Evolutionary conservation across 2,329 filamentous ascomycete species (phyloP).

Genomic region (Ceratocystis eucalypticola): DNA sequence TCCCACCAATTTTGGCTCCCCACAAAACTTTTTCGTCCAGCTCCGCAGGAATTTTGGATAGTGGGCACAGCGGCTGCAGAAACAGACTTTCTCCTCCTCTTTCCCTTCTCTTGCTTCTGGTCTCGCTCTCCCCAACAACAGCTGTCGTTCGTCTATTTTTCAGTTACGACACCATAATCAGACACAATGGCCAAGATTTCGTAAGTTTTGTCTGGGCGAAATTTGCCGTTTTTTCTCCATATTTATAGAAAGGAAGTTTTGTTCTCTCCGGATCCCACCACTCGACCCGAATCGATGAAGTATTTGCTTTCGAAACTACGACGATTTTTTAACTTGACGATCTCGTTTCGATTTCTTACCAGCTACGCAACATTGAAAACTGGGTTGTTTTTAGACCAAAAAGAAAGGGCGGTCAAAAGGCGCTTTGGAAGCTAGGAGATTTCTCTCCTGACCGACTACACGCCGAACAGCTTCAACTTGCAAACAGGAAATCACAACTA

Average conservation of each 20-base stretch:
- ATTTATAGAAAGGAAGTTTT: conserved; percentile 4
- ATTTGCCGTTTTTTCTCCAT: conserved; percentile 5
- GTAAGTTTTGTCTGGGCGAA: conserved; percentile 33
- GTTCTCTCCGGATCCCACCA: not conserved
- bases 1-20: conserved; percentile 16
- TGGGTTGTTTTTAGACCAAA: not conserved
- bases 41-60: conserved; percentile 12
- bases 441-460: not conserved
- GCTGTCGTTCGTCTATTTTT: conserved; percentile 19
- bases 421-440: not conserved
- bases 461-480: too few species aligned
- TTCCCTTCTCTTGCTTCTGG: conserved; percentile 3
- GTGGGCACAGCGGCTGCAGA: conserved; percentile 12
- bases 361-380: too few species aligned
- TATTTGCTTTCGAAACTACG: not conserved
- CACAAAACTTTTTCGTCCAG: conserved; percentile 12
- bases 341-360: not conserved
- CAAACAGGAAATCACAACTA: too few species aligned
- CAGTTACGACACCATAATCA: conserved; percentile 27
- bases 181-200: conserved; percentile 51
- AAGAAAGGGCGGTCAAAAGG: not conserved
- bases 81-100: conserved; percentile 13
- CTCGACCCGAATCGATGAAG: not conserved
- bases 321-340: not conserved
- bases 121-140: conserved; percentile 17